phyloP scores from a whole-genome alignment of 2,329 filamentous ascomycete genomes.

The Colletotrichum trifolii region DNA sequence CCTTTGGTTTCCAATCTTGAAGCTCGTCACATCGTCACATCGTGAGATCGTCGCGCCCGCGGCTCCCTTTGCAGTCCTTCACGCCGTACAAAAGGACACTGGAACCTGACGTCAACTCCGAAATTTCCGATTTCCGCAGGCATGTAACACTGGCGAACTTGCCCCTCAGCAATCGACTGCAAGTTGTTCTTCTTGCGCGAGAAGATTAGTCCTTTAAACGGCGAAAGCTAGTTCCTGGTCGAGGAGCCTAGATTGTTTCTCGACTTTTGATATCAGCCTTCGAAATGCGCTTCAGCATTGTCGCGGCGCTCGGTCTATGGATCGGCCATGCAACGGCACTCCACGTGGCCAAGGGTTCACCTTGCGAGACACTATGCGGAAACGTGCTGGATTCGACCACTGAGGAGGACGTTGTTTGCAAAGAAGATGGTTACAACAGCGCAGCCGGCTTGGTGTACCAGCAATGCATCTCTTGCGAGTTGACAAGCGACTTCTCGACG shows the following conservation, averaged over 20 bases:
- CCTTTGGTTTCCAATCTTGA: background rate
- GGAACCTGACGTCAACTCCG: background rate
- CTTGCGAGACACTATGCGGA: constrained; percentile 63
- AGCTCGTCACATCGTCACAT: constrained; percentile 28
- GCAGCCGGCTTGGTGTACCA: constrained; percentile 61
- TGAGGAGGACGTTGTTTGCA: constrained; percentile 60
- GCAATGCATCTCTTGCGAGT: constrained; percentile 63
- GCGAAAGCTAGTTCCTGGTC: too few relatives aligned
- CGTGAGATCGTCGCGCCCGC: background rate
- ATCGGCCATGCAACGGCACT: constrained; percentile 45
- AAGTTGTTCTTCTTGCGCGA: constrained; percentile 1
- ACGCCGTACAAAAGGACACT: constrained; percentile 1
- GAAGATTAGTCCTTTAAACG: background rate
- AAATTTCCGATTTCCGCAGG: background rate
- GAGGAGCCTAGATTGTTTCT: background rate
- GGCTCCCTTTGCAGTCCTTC: background rate
- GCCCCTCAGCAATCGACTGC: constrained; percentile 15
- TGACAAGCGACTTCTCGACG: constrained; percentile 58
- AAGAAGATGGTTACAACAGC: constrained; percentile 51
- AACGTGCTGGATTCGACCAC: constrained; percentile 62
- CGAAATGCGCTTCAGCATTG: constrained; percentile 32
- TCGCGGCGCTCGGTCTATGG: constrained; percentile 39
- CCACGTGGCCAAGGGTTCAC: constrained; percentile 58
- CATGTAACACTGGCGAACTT: constrained; percentile 24
- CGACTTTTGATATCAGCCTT: background rate